These are phyloP conservation scores for Fusarium miscanthi DNA, from an alignment of 2,329 filamentous ascomycete species.

Conservation along the genomic window DNA sequence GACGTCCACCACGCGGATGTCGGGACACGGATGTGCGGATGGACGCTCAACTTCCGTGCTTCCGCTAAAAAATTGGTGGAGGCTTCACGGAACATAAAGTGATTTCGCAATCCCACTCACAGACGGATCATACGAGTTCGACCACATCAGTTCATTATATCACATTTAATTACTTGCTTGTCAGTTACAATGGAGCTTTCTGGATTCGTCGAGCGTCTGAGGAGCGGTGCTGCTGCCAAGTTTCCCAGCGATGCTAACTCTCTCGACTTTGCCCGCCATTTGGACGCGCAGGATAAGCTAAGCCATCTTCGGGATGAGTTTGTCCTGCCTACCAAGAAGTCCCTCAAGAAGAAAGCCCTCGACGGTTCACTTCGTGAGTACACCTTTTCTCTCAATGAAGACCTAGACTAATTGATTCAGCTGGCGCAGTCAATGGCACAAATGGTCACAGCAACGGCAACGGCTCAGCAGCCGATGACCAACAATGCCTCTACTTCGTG, in stretches of 20 bases:
- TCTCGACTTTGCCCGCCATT: slow-evolving; percentile 59
- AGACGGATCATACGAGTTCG: slow-evolving; percentile 40
- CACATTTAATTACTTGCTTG: not conserved
- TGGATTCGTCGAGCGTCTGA: slow-evolving; percentile 53
- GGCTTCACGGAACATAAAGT: slow-evolving; percentile 43
- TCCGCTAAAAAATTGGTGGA: slow-evolving; percentile 17
- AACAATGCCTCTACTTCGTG: slow-evolving; percentile 77
- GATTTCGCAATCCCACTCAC: slow-evolving; percentile 40
- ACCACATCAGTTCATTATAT: not conserved
- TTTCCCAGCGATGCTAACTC: slow-evolving; percentile 62
- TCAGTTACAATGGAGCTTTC: slow-evolving; percentile 53
- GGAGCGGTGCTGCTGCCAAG: slow-evolving; percentile 53
- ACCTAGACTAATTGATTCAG: slow-evolving; percentile 6
- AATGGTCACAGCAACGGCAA: slow-evolving; percentile 41
- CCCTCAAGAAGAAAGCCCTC: slow-evolving; percentile 73
- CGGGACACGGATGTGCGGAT: slow-evolving; percentile 49
- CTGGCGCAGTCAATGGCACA: slow-evolving; percentile 18
- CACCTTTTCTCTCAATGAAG: fast-evolving
- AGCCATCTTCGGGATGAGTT: slow-evolving; percentile 75
- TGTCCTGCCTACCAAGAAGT: slow-evolving; percentile 78
- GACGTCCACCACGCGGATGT: slow-evolving; percentile 28
- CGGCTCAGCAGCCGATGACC: slow-evolving; percentile 45
- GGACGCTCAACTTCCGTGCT: slow-evolving; percentile 1
- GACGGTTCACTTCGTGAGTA: slow-evolving; percentile 55
- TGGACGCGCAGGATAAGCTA: slow-evolving; percentile 72